Percentiles rank a stretch among this genome's conserved stretches.
phyloP scores from a whole-genome alignment of 2,329 filamentous ascomycete genomes.

The Trematosphaeria pertusa region DNA sequence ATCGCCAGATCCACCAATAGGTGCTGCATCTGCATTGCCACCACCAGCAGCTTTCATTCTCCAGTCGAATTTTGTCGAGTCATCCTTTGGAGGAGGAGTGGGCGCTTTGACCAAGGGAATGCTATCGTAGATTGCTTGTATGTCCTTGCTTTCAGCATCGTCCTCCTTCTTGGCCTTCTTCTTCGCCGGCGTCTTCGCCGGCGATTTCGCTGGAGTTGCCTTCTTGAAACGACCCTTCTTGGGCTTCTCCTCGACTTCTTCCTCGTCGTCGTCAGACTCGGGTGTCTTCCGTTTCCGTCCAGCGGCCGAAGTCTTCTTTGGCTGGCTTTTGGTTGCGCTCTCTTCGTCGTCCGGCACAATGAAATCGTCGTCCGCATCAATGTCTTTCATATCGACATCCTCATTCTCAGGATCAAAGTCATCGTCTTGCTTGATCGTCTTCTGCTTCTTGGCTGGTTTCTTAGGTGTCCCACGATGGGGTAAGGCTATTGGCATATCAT shows the following conservation, averaged over 20 bases:
- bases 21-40: conserved; percentile 68
- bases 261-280: conserved; percentile 59
- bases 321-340: conserved; percentile 47
- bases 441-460: conserved; percentile 54
- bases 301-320: conserved; percentile 43
- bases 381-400: conserved; percentile 63
- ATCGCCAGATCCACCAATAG: conserved; percentile 67
- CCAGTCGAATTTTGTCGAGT: conserved; percentile 80
- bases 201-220: conserved; percentile 52
- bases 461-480: conserved; percentile 47
- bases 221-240: conserved; percentile 62
- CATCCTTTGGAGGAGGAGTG: conserved; percentile 76
- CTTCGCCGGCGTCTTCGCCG: conserved; percentile 60
- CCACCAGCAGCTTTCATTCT: conserved; percentile 59
- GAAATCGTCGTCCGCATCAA: conserved; percentile 55
- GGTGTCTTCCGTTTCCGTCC: conserved; percentile 65
- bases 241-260: conserved; percentile 62
- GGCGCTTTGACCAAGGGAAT: conserved; percentile 85
- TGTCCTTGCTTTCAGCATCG: conserved; percentile 70
- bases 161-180: conserved; percentile 71
- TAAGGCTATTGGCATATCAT: conserved; percentile 35
- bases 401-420: conserved; percentile 51
- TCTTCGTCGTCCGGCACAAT: conserved; percentile 54
- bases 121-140: conserved; percentile 85
- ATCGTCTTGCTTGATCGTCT: conserved; percentile 51